Conservation (phyloP, 2,329 filamentous ascomycete species). For the Ophiostoma tasmaniense region DNA sequence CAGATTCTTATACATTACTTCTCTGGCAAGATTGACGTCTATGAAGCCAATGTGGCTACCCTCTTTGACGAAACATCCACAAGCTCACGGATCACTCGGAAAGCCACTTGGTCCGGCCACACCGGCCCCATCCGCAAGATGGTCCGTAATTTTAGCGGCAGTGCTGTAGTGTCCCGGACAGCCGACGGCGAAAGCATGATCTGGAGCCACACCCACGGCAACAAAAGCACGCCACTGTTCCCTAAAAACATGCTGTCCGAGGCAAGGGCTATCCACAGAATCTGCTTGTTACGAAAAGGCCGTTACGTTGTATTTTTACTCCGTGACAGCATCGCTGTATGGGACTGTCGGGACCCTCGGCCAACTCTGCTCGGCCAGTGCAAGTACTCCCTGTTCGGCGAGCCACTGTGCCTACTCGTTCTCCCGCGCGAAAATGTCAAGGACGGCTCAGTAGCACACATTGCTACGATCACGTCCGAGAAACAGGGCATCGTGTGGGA, state of each 20-base stretch:
- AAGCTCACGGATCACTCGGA: constrained; percentile 50
- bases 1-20: constrained; percentile 75
- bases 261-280: constrained; percentile 66
- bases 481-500: constrained; percentile 79
- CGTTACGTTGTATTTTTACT: constrained; percentile 75
- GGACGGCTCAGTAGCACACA: constrained; percentile 52
- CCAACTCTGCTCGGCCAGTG: constrained; percentile 52
- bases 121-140: constrained; percentile 74
- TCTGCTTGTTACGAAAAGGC: constrained; percentile 68
- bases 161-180: constrained; percentile 73
- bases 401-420: constrained; percentile 70
- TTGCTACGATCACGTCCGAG: constrained; percentile 74
- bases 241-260: constrained; percentile 58
- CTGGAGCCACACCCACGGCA: constrained; percentile 60
- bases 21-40: constrained; percentile 75
- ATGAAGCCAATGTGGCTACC: constrained; percentile 67
- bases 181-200: constrained; percentile 70
- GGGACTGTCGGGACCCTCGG: constrained; percentile 60
- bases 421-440: constrained; percentile 55
- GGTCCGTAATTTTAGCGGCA: constrained; percentile 73
- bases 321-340: constrained; percentile 61
- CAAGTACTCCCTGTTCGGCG: constrained; percentile 54
- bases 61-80: constrained; percentile 66
- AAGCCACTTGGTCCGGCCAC: constrained; percentile 75
- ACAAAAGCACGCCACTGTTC: constrained; percentile 34